Percentiles rank a stretch among this genome's conserved stretches.
phyloP scores from a whole-genome alignment of 768 basidiomycete species.

The Ramaria rubella region DNA sequence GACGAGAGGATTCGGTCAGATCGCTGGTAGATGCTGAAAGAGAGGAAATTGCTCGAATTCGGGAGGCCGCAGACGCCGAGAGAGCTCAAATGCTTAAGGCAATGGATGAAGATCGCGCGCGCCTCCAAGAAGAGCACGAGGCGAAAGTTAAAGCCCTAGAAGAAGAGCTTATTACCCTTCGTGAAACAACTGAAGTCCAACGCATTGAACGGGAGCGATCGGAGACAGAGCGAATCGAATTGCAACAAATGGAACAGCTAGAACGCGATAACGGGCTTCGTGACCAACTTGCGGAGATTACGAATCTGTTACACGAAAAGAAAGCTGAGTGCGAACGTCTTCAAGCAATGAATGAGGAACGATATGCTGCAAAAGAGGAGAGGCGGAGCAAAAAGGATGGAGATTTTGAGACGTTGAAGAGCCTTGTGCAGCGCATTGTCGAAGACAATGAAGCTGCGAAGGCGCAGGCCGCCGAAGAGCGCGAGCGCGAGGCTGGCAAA shows the following conservation, averaged over 20 bases:
- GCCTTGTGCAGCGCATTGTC: constrained; percentile 54
- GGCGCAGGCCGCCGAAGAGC: constrained; percentile 44
- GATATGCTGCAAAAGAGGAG: constrained; percentile 55
- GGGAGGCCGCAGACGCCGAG: constrained; percentile 48
- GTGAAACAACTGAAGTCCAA: constrained; percentile 5
- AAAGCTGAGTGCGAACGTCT: constrained; percentile 53
- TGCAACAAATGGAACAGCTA: constrained; percentile 46
- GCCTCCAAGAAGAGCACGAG: constrained; percentile 36
- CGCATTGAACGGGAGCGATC: constrained; percentile 55
- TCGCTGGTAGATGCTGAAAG: constrained; percentile 36
- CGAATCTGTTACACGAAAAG: constrained; percentile 66
- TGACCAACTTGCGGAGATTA: constrained; percentile 61
- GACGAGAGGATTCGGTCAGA: constrained; percentile 39
- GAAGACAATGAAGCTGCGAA: constrained; percentile 50
- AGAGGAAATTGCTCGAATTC: constrained; percentile 50
- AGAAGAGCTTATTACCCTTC: constrained; percentile 10
- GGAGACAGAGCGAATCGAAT: constrained; percentile 56
- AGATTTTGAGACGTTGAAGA: constrained; percentile 48
- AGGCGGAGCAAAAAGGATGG: constrained; percentile 54
- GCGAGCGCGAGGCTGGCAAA: constrained; percentile 44
- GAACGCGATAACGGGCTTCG: constrained; percentile 58
- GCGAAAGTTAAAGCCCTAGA: constrained; percentile 3
- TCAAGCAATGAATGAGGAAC: constrained; percentile 51
- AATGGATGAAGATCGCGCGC: constrained; percentile 43
- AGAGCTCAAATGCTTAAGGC: constrained; percentile 44